Percentiles rank a stretch among this genome's conserved stretches.
Evolutionary conservation across 2,329 filamentous ascomycete genomes (phyloP).

Genomic region (Xylaria sp.): DNA sequence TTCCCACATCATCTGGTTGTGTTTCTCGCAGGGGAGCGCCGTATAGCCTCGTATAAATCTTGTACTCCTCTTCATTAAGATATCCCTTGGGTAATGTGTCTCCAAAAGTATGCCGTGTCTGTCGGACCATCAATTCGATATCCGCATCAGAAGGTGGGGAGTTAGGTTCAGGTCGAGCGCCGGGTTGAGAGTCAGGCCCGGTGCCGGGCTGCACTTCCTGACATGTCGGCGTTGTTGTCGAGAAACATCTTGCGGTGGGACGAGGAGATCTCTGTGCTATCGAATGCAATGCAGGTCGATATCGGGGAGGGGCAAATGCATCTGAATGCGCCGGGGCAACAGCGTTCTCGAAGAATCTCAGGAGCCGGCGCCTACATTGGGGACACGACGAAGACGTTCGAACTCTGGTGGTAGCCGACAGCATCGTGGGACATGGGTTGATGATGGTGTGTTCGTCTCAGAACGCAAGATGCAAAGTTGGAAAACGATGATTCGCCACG

Average conservation of each 20-base stretch:
- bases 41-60: constrained; percentile 28
- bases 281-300: constrained; percentile 22
- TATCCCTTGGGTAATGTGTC: constrained; percentile 30
- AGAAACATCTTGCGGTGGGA: constrained; percentile 31
- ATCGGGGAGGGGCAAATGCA: constrained; percentile 21
- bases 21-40: constrained; percentile 30
- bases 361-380: constrained; percentile 45
- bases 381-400: constrained; percentile 45
- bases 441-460: background rate
- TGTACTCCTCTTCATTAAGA: constrained; percentile 29
- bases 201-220: constrained; percentile 22
- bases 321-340: constrained; percentile 36
- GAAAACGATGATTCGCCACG: constrained; percentile 3
- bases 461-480: constrained; percentile 9
- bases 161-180: background rate
- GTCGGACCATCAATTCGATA: constrained; percentile 30
- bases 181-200: background rate
- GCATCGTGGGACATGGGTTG: constrained; percentile 38
- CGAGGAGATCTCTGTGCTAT: constrained; percentile 12
- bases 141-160: constrained; percentile 18
- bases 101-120: constrained; percentile 28
- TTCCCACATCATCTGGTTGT: constrained; percentile 55
- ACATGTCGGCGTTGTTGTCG: constrained; percentile 30
- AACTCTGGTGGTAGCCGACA: constrained; percentile 47
- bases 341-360: constrained; percentile 46